Evolutionary conservation across 768 basidiomycete species (phyloP).

Genomic region (Holtermannia corniformis): DNA sequence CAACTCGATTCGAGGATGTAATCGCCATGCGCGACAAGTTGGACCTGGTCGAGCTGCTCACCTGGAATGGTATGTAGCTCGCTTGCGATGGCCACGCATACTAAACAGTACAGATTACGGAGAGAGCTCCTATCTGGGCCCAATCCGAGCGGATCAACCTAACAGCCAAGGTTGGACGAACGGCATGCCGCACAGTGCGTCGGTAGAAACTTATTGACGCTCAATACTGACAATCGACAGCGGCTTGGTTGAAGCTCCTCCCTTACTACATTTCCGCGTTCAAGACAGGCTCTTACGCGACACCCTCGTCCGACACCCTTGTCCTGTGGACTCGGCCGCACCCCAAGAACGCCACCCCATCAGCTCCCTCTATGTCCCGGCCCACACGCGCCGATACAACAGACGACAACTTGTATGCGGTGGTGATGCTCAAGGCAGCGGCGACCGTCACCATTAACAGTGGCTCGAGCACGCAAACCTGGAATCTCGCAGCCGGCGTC

Average conservation of each 20-base stretch:
- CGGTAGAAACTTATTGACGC: not conserved
- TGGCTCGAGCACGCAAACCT: conserved; percentile 16
- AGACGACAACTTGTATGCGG: conserved; percentile 36
- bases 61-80: conserved; percentile 41
- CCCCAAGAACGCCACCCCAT: conserved; percentile 25
- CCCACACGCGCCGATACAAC: conserved; percentile 24
- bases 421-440: conserved; percentile 21
- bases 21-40: conserved; percentile 36
- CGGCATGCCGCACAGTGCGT: conserved; percentile 32
- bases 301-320: conserved; percentile 26
- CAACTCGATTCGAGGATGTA: conserved; percentile 40
- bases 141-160: conserved; percentile 32
- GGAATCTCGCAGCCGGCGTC: conserved; percentile 21
- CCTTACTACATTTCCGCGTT: conserved; percentile 35
- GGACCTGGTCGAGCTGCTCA: conserved; percentile 40
- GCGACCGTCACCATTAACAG: conserved; percentile 22
- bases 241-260: conserved; percentile 24
- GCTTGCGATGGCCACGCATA: not conserved
- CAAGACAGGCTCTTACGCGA: conserved; percentile 38
- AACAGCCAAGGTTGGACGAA: conserved; percentile 35
- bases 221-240: conserved; percentile 1
- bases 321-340: conserved; percentile 39
- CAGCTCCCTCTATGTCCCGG: conserved; percentile 17
- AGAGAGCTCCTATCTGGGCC: conserved; percentile 36
- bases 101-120: conserved; percentile 27